Base-by-base conservation (phyloP, 352 stramenopile species). In the Phytopythium oedochilum region DNA sequence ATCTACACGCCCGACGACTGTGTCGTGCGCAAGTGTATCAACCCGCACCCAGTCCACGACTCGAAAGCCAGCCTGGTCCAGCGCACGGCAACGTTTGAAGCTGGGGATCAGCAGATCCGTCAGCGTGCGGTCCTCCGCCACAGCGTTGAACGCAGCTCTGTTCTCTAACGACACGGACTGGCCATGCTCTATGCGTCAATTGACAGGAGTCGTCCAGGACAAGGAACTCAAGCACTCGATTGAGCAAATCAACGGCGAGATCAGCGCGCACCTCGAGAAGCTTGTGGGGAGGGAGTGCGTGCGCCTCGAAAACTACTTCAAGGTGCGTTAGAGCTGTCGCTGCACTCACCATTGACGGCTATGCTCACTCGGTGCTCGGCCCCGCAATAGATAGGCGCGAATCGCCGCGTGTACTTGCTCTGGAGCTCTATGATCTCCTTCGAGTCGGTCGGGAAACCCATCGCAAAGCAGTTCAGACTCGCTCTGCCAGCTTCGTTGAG, bases 371-470 rank as follows among this genome's bases (percentile, higher is more conserved):
- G 14, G 18, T 51, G 17, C 3, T 26, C 18, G 15, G 15, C 29
- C 29, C 26, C 52, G 14, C 32, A 40, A 17, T 55, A 89, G 78
- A 63, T 84, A 43, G 80, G 80, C 11, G 61, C 65, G 14, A 77
- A 88, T 32, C 60, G 74, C n/a, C 75, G 68, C 23, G 71, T 91
- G 32, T 91, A 88, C 34, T 55, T 91, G n/a, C 32, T 89, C 32
- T 91, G 78, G 75, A 79, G 71, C 55, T 67, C 80, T 22, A 80
- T 85, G 72, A 48, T 91, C 9, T 86, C 75, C 1, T 89, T 89
- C 36, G 78, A 89, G 44, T 49, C 61, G 20, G 65, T 53, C 14
- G 49, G 42, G 0, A 81, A 70, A 36, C 63, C 70, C 3, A 75
- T 71, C 45, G 75, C 75, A 0, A 87, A 81, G 42, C 63, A 73